Evolutionary conservation across 2,329 filamentous ascomycete species (phyloP).

Genomic region (Pyricularia grisea): DNA sequence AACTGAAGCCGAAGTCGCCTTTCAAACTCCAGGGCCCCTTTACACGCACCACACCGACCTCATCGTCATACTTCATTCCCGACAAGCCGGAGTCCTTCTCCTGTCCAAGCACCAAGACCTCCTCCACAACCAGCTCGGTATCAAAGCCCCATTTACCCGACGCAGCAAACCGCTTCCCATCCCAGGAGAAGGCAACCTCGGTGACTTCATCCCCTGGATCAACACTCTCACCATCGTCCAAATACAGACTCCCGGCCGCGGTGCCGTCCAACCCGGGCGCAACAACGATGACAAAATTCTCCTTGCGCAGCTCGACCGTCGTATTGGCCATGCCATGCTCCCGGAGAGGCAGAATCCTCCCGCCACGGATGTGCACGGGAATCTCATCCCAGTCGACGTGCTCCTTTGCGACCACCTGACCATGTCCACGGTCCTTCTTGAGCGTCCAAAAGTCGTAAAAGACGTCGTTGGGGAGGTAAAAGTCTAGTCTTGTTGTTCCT

Average conservation of each 20-base stretch:
- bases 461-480: slow-evolving; percentile 38
- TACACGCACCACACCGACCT: neutral
- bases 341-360: slow-evolving; percentile 57
- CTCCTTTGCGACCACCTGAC: slow-evolving; percentile 27
- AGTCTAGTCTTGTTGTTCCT: slow-evolving; percentile 29
- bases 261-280: slow-evolving; percentile 45
- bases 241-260: slow-evolving; percentile 55
- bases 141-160: slow-evolving; percentile 1
- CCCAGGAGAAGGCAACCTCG: neutral
- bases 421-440: slow-evolving; percentile 29
- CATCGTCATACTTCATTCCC: neutral
- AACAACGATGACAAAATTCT: slow-evolving; percentile 57
- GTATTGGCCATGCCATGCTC: slow-evolving; percentile 50
- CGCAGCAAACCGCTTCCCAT: neutral
- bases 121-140: neutral
- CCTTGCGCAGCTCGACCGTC: slow-evolving; percentile 51
- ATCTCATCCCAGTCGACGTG: slow-evolving; percentile 54
- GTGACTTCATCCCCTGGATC: slow-evolving; percentile 6
- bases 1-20: neutral
- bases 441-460: slow-evolving; percentile 40
- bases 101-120: slow-evolving; percentile 1
- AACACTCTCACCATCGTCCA: slow-evolving; percentile 67
- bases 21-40: neutral
- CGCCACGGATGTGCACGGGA: slow-evolving; percentile 61
- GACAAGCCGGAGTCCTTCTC: neutral